These are phyloP conservation scores for Spergularia marina DNA, from an alignment of 148 eudicot genomes.

Conservation along the genomic window DNA sequence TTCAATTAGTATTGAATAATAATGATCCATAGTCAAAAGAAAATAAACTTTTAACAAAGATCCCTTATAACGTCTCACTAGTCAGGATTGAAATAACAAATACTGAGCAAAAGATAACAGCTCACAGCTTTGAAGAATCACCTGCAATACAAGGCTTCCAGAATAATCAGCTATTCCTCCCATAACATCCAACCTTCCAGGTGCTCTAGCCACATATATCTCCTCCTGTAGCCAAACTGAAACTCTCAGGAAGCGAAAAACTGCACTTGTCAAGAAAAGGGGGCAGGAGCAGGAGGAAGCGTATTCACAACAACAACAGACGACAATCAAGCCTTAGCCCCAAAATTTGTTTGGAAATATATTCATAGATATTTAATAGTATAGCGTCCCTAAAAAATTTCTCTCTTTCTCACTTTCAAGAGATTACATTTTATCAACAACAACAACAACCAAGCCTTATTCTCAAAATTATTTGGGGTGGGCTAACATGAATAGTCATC, in stretches of 20 bases:
- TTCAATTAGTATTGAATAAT: not conserved
- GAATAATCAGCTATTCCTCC: slow-evolving; percentile 99
- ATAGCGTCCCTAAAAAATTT: no score
- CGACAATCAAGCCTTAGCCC: no score
- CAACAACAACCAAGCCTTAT: no score
- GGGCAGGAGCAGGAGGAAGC: not conserved
- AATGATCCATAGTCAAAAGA: not conserved
- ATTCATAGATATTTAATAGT: not conserved
- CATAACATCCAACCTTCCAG: slow-evolving; percentile 97
- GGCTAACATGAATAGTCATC: no score
- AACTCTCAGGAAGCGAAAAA: not conserved
- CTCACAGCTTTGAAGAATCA: slow-evolving; percentile 20
- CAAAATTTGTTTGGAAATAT: not conserved
- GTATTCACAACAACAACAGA: not conserved
- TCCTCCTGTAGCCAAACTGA: slow-evolving; percentile 64
- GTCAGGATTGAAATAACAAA: not conserved
- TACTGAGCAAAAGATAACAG: not conserved
- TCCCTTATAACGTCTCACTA: not conserved
- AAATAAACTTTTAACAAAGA: not conserved
- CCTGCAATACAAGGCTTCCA: slow-evolving; percentile 98
- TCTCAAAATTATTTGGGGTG: no score
- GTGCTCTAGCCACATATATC: slow-evolving; percentile 91
- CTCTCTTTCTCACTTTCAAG: no score
- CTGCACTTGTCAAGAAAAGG: not conserved
- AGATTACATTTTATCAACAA: no score